phyloP scores from a whole-genome alignment of 306 rosid species.

The Lathyrus aphaca region DNA sequence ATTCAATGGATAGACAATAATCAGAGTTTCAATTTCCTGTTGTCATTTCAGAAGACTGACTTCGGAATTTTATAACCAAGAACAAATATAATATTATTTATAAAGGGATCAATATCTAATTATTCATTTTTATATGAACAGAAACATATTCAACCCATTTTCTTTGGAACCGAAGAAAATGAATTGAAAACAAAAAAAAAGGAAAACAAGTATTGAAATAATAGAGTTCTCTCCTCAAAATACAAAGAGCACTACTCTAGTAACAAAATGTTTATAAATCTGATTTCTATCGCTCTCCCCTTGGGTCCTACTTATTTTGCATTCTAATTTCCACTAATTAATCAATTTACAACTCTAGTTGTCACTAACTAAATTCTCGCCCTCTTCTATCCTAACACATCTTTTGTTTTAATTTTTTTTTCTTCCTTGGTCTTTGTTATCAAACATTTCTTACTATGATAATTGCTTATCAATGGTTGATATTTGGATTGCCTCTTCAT shows the following conservation, averaged over 20 bases:
- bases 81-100: too few relatives aligned
- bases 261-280: background rate
- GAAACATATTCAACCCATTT: background rate
- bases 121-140: too few relatives aligned
- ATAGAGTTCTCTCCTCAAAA: background rate
- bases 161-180: background rate
- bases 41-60: slow-evolving; percentile 3
- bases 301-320: too few relatives aligned
- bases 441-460: slow-evolving; percentile 5
- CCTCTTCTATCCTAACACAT: background rate
- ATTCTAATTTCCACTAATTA: background rate
- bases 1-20: slow-evolving; percentile 10
- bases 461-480: slow-evolving; percentile 12
- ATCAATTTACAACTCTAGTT: background rate
- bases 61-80: background rate
- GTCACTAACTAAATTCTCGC: background rate
- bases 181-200: background rate
- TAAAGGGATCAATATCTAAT: background rate
- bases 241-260: background rate
- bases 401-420: background rate
- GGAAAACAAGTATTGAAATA: background rate
- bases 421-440: background rate
- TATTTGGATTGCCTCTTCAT: slow-evolving; percentile 15
- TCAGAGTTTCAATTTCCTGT: background rate
- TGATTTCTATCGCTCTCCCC: too few relatives aligned